Conservation (phyloP, 768 basidiomycete species). For the Chiua virens region DNA sequence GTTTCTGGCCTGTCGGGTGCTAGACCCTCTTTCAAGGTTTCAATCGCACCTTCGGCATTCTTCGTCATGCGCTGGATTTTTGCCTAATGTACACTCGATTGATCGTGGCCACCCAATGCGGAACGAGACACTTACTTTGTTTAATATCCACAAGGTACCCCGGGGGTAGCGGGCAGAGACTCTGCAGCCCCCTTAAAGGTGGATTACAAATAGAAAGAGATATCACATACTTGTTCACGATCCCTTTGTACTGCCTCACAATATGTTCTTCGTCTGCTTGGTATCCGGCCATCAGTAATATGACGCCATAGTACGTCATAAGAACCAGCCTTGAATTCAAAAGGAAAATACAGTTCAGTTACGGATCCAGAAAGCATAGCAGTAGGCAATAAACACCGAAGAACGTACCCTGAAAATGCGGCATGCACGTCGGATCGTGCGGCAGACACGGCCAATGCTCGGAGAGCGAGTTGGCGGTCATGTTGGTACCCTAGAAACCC, state of each 20-base stretch:
- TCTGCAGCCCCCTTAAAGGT: constrained; percentile 30
- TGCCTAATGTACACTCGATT: constrained; percentile 42
- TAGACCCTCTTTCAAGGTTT: constrained; percentile 58
- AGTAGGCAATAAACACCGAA: not conserved
- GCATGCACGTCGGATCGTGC: constrained; percentile 68
- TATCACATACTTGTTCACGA: constrained; percentile 59
- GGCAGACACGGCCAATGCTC: constrained; percentile 67
- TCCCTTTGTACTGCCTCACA: constrained; percentile 57
- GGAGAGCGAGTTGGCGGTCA: constrained; percentile 66
- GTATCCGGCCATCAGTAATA: constrained; percentile 69
- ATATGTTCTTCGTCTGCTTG: constrained; percentile 72
- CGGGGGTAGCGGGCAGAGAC: constrained; percentile 58
- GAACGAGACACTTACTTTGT: constrained; percentile 44
- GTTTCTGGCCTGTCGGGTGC: constrained; percentile 47
- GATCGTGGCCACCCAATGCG: not conserved
- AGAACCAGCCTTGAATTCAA: constrained; percentile 53
- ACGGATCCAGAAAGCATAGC: not conserved
- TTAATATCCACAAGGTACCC: constrained; percentile 74
- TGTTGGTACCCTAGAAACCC: constrained; percentile 78
- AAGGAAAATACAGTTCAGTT: constrained; percentile 1
- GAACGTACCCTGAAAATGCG: constrained; percentile 69
- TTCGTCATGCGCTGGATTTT: constrained; percentile 74
- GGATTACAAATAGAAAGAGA: not conserved
- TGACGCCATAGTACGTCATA: constrained; percentile 78
- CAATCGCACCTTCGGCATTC: constrained; percentile 65